Evolutionary conservation across 768 basidiomycete species (phyloP), one percentile per base, ranked within the genome.

Genomic region (Mycena metata): DNA sequence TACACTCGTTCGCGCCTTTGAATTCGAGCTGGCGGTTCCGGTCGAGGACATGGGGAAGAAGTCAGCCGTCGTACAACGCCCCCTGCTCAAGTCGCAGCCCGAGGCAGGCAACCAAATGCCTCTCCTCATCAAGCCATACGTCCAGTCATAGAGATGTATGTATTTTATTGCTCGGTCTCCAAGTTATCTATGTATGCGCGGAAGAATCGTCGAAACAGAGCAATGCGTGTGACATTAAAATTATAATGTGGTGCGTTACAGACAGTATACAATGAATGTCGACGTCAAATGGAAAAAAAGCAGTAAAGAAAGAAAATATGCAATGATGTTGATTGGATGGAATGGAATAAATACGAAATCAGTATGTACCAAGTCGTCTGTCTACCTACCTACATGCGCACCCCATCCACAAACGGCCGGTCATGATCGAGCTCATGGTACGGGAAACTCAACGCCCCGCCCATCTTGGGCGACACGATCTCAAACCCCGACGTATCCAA

Each of bases 401-500:
- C 24, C 30, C 51, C 51, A 52, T 56, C 63, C 67, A 52, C 23
- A 11, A 55, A 21, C 8, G 60, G 60, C 60, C 35, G 55, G 8
- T 60, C 49, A 9, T 64, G 52, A 33, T 68, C 67, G 62, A 86
- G 75, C 30, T 78, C 80, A 77, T 86, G 83, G 73, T 90, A 90
- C 23, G 90, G 89, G 75, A 90, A 89, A 67, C 84, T 80, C 69
- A 90, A 73, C 43, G 81, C 72, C 76, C 82, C 70, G 68, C 78
- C 76, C 72, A 80, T 79, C 78, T 84, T 84, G 45, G 90, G 83
- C 24, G 87, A 85, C 35, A 91, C 84, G 42, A 90, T 85, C 78
- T 92, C 91, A 73, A 91, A 91, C 73, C 90, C 89, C 17, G 89
- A 88, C 16, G 80, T 83, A 72, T 93, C 90, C 64, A 90, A 84